phyloP scores from a whole-genome alignment of 257 asterid genomes.

The Scutellaria barbata region DNA sequence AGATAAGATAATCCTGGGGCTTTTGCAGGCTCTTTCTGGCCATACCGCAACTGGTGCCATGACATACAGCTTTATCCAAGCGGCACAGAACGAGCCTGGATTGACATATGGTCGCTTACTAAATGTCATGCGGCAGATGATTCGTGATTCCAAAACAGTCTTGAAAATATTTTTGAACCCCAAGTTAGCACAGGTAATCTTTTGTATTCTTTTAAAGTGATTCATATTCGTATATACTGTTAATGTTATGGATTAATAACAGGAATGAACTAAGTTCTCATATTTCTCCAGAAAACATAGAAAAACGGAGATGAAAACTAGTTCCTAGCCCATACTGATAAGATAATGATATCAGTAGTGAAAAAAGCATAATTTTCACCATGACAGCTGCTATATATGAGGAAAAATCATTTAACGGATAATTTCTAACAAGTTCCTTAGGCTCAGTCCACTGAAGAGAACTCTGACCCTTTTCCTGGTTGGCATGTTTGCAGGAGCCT shows the following conservation, averaged over 20 bases:
- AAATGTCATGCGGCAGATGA: conserved; percentile 47
- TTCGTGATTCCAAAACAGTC: conserved; percentile 40
- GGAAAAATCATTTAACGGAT: not conserved
- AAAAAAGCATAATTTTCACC: too few relatives aligned
- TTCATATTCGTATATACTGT: not conserved
- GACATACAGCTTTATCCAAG: conserved; percentile 68
- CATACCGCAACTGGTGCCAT: conserved; percentile 58
- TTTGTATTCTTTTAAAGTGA: conserved; percentile 3
- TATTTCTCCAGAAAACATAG: too few relatives aligned
- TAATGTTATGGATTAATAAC: not conserved
- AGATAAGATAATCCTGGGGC: not conserved
- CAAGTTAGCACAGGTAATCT: conserved; percentile 39
- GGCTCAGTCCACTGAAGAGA: not conserved
- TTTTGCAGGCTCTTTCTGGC: conserved; percentile 61
- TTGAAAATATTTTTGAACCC: conserved; percentile 32
- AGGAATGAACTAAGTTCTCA: too few relatives aligned
- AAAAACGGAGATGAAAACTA: too few relatives aligned
- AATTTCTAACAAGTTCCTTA: not conserved
- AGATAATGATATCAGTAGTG: too few relatives aligned
- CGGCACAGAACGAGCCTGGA: conserved; percentile 54
- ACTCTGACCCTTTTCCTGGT: conserved; percentile 24
- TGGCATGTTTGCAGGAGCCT: conserved; percentile 51
- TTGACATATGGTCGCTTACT: conserved; percentile 58
- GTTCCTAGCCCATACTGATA: too few relatives aligned
- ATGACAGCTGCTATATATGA: not conserved